phyloP scores from a whole-genome alignment of 768 basidiomycete genomes.

The Hortiboletus flavorubellus region DNA sequence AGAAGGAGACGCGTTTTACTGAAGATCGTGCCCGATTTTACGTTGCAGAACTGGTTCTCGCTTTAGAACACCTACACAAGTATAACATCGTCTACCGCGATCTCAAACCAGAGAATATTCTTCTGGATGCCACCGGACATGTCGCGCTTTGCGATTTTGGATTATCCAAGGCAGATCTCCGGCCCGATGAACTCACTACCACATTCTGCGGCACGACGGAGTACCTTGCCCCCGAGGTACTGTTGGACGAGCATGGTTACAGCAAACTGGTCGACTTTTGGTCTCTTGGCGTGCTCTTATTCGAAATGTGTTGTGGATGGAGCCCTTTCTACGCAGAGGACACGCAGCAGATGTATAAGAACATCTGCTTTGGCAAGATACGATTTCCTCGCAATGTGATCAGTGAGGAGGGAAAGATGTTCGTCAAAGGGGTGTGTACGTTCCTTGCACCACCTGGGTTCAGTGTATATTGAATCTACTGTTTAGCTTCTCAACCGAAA shows the following conservation, averaged over 20 bases:
- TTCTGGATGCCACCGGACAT: slow-evolving; percentile 96
- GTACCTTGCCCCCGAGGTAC: slow-evolving; percentile 98
- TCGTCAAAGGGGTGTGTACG: slow-evolving; percentile 90
- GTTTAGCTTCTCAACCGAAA: slow-evolving; percentile 92
- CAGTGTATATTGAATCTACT: slow-evolving; percentile 14
- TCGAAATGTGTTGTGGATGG: slow-evolving; percentile 99
- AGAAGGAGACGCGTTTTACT: slow-evolving; percentile 89
- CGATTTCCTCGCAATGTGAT: slow-evolving; percentile 97
- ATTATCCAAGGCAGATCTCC: slow-evolving; percentile 92
- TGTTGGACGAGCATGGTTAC: slow-evolving; percentile 97
- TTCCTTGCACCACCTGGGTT: slow-evolving; percentile 6
- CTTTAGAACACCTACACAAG: slow-evolving; percentile 95
- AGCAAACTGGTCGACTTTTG: slow-evolving; percentile 99
- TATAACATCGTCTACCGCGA: slow-evolving; percentile 96
- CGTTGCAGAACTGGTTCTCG: slow-evolving; percentile 91
- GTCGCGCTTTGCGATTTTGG: slow-evolving; percentile 99
- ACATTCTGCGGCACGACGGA: slow-evolving; percentile 99
- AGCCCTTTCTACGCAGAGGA: slow-evolving; percentile 99
- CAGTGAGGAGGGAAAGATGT: slow-evolving; percentile 96
- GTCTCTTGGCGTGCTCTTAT: slow-evolving; percentile 92
- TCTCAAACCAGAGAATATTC: slow-evolving; percentile 97
- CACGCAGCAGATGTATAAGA: slow-evolving; percentile 99
- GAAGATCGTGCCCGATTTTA: slow-evolving; percentile 96
- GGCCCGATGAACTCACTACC: slow-evolving; percentile 93
- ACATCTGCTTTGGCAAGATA: slow-evolving; percentile 98